Evolutionary conservation across 1,284 basidiomycete genomes (phyloP), one percentile per base, ranked within the genome.

Genomic region (Apiotrichum gracile): DNA sequence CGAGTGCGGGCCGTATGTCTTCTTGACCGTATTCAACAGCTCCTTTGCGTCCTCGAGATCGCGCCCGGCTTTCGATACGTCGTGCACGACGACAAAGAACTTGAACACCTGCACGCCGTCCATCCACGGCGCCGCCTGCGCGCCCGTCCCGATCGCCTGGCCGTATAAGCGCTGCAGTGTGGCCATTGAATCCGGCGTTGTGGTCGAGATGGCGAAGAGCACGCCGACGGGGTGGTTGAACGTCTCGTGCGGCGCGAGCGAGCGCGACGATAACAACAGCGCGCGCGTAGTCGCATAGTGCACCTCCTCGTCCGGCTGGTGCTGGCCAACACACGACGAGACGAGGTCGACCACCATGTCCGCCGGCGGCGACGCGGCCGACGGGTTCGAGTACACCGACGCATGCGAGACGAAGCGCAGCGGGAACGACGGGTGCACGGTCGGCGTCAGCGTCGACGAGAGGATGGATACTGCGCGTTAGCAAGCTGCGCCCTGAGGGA

Each of bases 211-310:
- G 16, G 73, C 74, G 25, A 74, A 61, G 4, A 76, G 48, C 10
- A 74, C 58, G 21, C 69, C 72, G 27, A 72, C 70, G 19, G 75
- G 73, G 53, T 76, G 72, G 52, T 76, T 72, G 63, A 76, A 75
- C 12, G 74, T 75, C 52, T 76, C 74, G 45, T 75, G 68, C n/a
- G 64, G 55, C 9, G 66, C 61, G 3, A 73, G 49, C 2, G 70
- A 72, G 16, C 73, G 57, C 10, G 75, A 72, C 1, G 69, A 62
- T 14, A 76, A 63, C 5, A 76, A 50, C 4, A 75, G 57, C 10
- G 72, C 72, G 17, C 73, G 64, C 8, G 73, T 69, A 0, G 72
- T 47, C 14, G 70, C 60, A 53, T 76, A 76, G 41, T 73, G 74
- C 29, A 65, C 66, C 43, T 74, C 65, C 25, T 72, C 65, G 8